Evolutionary conservation across 306 rosid genomes (phyloP).

Genomic region (Heteromeles arbutifolia): DNA sequence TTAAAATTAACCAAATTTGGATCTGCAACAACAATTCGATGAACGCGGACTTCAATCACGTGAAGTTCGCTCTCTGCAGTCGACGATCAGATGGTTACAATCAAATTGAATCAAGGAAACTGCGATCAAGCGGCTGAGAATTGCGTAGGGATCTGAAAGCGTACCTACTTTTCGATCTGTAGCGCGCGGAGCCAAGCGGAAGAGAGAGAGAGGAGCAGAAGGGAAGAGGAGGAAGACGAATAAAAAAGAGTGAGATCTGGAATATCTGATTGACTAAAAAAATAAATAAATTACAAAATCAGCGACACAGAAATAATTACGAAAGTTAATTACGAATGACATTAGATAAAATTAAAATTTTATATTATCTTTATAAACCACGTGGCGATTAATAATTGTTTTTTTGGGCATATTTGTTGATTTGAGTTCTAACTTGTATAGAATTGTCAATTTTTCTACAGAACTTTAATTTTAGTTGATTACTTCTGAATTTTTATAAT

Average conservation of each 20-base stretch:
- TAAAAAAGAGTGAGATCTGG: slow-evolving; percentile 25
- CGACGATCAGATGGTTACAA: not conserved
- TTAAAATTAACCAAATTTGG: not conserved
- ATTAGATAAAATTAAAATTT: no score
- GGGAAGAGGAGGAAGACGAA: not conserved
- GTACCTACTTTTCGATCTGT: slow-evolving; percentile 51
- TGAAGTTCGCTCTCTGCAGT: not conserved
- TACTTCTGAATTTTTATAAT: no score
- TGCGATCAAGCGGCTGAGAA: not conserved
- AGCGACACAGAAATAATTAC: not conserved
- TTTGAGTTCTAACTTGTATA: no score
- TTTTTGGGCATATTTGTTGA: no score
- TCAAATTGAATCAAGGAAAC: not conserved
- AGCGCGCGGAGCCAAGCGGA: slow-evolving; percentile 4
- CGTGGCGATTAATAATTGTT: no score
- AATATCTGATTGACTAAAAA: slow-evolving; percentile 24
- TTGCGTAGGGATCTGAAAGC: slow-evolving; percentile 34
- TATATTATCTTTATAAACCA: no score
- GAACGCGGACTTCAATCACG: not conserved
- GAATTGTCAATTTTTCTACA: no score
- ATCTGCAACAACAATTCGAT: slow-evolving; percentile 15
- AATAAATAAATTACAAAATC: not conserved
- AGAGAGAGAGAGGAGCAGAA: slow-evolving; percentile 29
- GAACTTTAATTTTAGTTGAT: no score
- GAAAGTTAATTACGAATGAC: no score